Percentiles rank a stretch among this genome's conserved stretches.
Conservation (phyloP, 805 yeast genomes). For the Cyberlindnera xylosilytica region DNA sequence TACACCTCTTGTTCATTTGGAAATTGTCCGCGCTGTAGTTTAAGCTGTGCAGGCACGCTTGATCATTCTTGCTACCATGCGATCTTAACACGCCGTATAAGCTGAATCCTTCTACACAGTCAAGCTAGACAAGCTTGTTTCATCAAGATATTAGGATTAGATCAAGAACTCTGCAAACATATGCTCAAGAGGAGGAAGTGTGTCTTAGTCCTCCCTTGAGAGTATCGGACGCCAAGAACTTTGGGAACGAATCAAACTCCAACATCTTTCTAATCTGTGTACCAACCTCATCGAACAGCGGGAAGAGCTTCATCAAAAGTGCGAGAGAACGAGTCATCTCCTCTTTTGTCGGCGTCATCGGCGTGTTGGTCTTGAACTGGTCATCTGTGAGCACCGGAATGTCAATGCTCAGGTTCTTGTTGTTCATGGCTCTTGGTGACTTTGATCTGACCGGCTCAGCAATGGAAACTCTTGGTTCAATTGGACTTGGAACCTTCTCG, state of each 20-base stretch:
- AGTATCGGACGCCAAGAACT: conserved; percentile 49
- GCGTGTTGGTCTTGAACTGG: conserved; percentile 1
- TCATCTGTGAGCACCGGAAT: conserved; percentile 8
- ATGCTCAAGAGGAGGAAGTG: no score
- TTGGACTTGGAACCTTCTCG: not conserved
- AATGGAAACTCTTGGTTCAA: not conserved
- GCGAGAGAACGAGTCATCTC: conserved; percentile 33
- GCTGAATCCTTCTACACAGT: no score
- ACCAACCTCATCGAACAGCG: conserved; percentile 48
- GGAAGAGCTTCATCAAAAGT: conserved; percentile 36
- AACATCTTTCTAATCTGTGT: conserved; percentile 52
- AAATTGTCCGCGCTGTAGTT: no score
- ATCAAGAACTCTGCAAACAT: no score
- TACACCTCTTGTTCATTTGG: no score
- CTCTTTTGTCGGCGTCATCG: conserved; percentile 32
- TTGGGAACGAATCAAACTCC: conserved; percentile 73
- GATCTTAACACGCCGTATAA: no score
- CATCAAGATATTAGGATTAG: no score
- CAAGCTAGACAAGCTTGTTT: no score
- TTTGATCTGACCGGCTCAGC: conserved; percentile 1
- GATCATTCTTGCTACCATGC: no score
- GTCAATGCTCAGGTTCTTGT: conserved; percentile 23
- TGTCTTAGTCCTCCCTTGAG: conserved; percentile 31
- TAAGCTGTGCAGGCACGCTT: no score
- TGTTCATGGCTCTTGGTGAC: conserved; percentile 11